phyloP scores from a whole-genome alignment of 495 filamentous ascomycete genomes.

The Penicillium coprophilum region DNA sequence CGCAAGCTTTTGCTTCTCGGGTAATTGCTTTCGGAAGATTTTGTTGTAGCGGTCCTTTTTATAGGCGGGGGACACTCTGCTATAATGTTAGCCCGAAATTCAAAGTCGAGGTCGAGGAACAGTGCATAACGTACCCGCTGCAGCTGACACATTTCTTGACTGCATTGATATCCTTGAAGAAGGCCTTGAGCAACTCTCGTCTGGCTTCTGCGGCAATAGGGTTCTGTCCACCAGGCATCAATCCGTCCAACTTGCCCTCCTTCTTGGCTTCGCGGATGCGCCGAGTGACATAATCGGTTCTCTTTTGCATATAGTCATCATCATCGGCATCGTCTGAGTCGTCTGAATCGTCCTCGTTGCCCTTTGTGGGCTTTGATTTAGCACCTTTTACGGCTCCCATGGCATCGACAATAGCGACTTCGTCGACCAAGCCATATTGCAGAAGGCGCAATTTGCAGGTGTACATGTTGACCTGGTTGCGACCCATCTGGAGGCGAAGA shows the following conservation, averaged over 20 bases:
- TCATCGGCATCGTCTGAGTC: slow-evolving; percentile 55
- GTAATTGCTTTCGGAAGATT: slow-evolving; percentile 83
- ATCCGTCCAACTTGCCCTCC: slow-evolving; percentile 44
- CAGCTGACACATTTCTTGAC: slow-evolving; percentile 74
- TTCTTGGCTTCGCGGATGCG: slow-evolving; percentile 57
- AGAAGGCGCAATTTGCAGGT: slow-evolving; percentile 84
- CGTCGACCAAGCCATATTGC: slow-evolving; percentile 76
- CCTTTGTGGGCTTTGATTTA: slow-evolving; percentile 33
- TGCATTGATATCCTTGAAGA: slow-evolving; percentile 65
- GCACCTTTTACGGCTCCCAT: slow-evolving; percentile 40
- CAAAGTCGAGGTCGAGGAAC: slow-evolving; percentile 2
- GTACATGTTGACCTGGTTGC: slow-evolving; percentile 69
- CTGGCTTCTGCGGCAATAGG: slow-evolving; percentile 77
- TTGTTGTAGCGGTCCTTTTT: slow-evolving; percentile 86
- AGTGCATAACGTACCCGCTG: slow-evolving; percentile 50
- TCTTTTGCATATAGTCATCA: slow-evolving; percentile 61
- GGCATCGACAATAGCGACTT: slow-evolving; percentile 66
- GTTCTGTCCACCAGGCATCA: slow-evolving; percentile 66
- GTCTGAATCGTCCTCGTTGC: slow-evolving; percentile 48
- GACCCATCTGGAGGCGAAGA: slow-evolving; percentile 72
- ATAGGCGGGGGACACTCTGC: slow-evolving; percentile 70
- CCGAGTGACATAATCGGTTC: slow-evolving; percentile 68
- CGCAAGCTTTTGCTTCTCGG: slow-evolving; percentile 64
- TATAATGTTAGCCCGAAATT: slow-evolving; percentile 13
- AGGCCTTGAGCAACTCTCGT: slow-evolving; percentile 71